Percentiles rank a stretch among this genome's conserved stretches.
phyloP scores from a whole-genome alignment of 495 filamentous ascomycete genomes.

The Hyaloscypha hepaticicola region DNA sequence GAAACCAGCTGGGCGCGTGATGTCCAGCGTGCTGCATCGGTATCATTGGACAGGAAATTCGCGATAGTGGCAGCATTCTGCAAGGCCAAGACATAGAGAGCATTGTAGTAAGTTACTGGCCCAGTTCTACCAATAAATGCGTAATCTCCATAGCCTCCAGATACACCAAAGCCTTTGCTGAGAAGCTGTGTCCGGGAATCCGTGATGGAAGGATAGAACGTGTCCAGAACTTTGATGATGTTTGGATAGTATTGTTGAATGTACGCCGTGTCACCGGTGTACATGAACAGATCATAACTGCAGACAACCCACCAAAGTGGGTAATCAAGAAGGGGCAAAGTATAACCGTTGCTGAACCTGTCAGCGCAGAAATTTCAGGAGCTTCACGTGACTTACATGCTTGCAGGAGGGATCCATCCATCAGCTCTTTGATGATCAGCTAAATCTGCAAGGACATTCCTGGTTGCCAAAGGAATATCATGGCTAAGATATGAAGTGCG shows the following conservation, averaged over 20 bases:
- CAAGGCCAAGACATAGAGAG: slow-evolving; percentile 46
- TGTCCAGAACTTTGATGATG: slow-evolving; percentile 42
- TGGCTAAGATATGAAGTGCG: slow-evolving; percentile 47
- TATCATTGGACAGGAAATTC: slow-evolving; percentile 27
- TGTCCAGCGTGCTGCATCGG: slow-evolving; percentile 39
- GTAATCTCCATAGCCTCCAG: slow-evolving; percentile 45
- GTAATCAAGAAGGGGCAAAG: slow-evolving; percentile 46
- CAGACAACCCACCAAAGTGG: slow-evolving; percentile 48
- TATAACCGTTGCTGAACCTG: slow-evolving; percentile 40
- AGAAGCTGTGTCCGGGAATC: slow-evolving; percentile 38
- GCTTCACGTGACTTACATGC: slow-evolving; percentile 35
- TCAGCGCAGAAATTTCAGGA: not conserved
- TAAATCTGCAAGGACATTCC: slow-evolving; percentile 46
- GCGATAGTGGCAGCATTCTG: slow-evolving; percentile 42
- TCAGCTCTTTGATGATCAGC: slow-evolving; percentile 45
- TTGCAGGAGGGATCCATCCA: slow-evolving; percentile 53
- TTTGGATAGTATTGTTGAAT: slow-evolving; percentile 35
- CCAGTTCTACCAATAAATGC: slow-evolving; percentile 48
- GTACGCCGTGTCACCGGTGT: slow-evolving; percentile 41
- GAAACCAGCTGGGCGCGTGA: slow-evolving; percentile 36
- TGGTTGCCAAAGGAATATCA: slow-evolving; percentile 36
- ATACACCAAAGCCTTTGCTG: slow-evolving; percentile 33
- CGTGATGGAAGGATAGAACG: slow-evolving; percentile 38
- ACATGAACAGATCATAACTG: slow-evolving; percentile 44
- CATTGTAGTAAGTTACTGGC: slow-evolving; percentile 48